Percentiles rank a stretch among this genome's conserved stretches.
phyloP scores from a whole-genome alignment of 2,329 filamentous ascomycete species.

The Aureobasidium sp. region DNA sequence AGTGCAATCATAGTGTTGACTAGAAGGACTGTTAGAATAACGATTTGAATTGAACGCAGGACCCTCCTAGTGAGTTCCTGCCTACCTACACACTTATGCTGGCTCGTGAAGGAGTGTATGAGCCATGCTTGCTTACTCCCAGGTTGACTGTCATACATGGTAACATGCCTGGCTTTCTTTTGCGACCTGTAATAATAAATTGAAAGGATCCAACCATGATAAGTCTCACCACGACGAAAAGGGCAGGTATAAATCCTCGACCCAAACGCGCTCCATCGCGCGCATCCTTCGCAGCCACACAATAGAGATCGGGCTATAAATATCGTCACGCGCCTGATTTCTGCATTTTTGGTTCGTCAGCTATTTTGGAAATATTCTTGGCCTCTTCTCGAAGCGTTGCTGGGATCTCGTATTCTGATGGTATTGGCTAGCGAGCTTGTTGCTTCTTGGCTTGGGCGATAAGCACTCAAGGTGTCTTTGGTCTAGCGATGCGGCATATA shows the following conservation, averaged over 20 bases:
- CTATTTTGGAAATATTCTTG: not conserved
- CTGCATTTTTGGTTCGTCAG: not conserved
- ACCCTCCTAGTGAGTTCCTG: too few species aligned
- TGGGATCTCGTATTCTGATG: not conserved
- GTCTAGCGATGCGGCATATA: not conserved
- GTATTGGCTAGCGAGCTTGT: not conserved
- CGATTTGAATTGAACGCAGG: too few species aligned
- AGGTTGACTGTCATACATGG: too few species aligned
- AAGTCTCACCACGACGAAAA: not conserved
- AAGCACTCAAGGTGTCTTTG: not conserved
- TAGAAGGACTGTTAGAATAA: too few species aligned
- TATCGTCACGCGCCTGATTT: not conserved
- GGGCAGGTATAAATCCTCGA: not conserved
- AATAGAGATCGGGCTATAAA: not conserved
- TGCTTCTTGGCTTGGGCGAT: not conserved
- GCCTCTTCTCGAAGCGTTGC: not conserved
- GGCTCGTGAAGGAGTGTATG: too few species aligned
- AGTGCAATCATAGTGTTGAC: too few species aligned
- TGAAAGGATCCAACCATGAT: too few species aligned
- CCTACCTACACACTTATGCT: too few species aligned
- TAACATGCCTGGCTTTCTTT: too few species aligned
- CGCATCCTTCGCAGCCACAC: slow-evolving; percentile 1
- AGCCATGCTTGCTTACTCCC: too few species aligned
- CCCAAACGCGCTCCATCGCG: not conserved
- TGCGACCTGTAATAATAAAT: too few species aligned